phyloP scores from a whole-genome alignment of 2,329 filamentous ascomycete genomes.

The Penicillium digitatum region DNA sequence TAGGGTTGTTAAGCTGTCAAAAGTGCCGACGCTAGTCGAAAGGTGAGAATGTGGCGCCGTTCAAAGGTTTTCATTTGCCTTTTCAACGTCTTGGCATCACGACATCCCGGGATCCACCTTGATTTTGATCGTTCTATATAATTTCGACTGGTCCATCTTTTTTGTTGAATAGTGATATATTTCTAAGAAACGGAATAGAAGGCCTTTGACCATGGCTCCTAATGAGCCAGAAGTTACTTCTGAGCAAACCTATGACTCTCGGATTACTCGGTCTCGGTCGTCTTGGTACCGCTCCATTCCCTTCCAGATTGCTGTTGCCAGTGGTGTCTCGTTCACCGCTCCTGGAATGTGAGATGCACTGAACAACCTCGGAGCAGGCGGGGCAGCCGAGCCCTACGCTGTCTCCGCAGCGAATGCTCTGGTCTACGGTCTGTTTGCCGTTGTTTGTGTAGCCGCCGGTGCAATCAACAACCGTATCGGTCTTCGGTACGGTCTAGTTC shows the following conservation, averaged over 20 bases:
- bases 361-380: conserved; percentile 52
- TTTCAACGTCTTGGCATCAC: neutral
- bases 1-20: neutral
- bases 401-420: conserved; percentile 51
- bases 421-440: conserved; percentile 46
- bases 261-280: neutral
- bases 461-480: conserved; percentile 50
- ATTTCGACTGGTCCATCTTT: neutral
- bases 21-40: neutral
- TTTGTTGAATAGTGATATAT: neutral
- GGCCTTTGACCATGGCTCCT: neutral
- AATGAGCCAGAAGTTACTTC: neutral
- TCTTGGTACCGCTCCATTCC: conserved; percentile 24
- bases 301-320: conserved; percentile 24
- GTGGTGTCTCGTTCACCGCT: conserved; percentile 24
- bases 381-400: conserved; percentile 50
- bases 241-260: conserved; percentile 2
- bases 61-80: neutral
- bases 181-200: neutral
- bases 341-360: conserved; percentile 52
- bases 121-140: neutral
- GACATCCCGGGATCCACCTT: conserved; percentile 2
- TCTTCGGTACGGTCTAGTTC: conserved; percentile 40
- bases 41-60: neutral
- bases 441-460: conserved; percentile 48